Evolutionary conservation across 2,329 filamentous ascomycete genomes (phyloP).

Genomic region (Aspergillus japonicus): DNA sequence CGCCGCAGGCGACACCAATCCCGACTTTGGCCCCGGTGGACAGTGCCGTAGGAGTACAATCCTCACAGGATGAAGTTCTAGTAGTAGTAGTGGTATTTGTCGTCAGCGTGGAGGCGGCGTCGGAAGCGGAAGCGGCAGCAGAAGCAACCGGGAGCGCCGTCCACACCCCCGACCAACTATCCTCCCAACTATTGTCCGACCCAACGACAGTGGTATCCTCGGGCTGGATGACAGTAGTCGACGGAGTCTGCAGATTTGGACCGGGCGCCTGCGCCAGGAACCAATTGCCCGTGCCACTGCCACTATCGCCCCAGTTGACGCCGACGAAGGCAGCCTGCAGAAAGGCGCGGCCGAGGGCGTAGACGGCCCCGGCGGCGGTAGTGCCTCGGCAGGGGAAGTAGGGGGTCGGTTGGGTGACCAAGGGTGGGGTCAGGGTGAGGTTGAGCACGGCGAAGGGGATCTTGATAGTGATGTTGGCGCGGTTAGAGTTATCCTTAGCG

Average conservation of each 20-base stretch:
- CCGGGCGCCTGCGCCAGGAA: constrained; percentile 25
- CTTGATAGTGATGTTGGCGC: constrained; percentile 19
- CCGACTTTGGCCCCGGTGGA: too few relatives aligned
- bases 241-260: background rate
- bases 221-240: background rate
- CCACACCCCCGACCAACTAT: background rate
- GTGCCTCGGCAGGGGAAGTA: constrained; percentile 22
- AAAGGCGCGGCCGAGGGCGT: too few relatives aligned
- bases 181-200: background rate
- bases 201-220: background rate
- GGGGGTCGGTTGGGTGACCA: constrained; percentile 12
- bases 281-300: constrained; percentile 9
- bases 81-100: too few relatives aligned
- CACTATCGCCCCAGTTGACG: constrained; percentile 13
- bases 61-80: too few relatives aligned
- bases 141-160: background rate
- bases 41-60: too few relatives aligned
- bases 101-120: too few relatives aligned
- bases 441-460: constrained; percentile 24
- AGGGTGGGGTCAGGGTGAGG: constrained; percentile 20
- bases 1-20: too few relatives aligned
- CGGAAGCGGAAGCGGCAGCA: too few relatives aligned
- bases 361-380: too few relatives aligned
- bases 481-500: constrained; percentile 12
- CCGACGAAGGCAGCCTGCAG: constrained; percentile 24